These are phyloP conservation scores for Coriaria nepalensis DNA, from an alignment of 306 rosid genomes.

Conservation along the genomic window DNA sequence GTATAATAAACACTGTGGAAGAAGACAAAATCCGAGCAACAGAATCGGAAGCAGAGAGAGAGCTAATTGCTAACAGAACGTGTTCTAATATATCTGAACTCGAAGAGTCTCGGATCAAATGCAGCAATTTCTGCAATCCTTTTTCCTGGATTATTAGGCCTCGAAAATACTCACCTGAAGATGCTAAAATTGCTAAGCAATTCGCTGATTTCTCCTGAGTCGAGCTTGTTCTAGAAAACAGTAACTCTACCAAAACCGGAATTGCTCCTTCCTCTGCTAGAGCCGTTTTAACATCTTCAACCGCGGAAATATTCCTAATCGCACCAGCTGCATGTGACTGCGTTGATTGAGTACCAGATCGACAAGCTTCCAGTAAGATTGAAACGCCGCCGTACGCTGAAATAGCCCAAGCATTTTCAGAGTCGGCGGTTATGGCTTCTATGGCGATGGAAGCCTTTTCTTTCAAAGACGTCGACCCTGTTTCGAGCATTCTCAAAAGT, in stretches of 20 bases:
- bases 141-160: conserved; percentile 28
- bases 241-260: conserved; percentile 28
- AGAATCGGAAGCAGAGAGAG: conserved; percentile 30
- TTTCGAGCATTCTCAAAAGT: conserved; percentile 27
- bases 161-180: conserved; percentile 38
- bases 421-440: conserved; percentile 32
- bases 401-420: conserved; percentile 46
- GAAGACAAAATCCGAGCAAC: conserved; percentile 23
- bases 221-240: conserved; percentile 21
- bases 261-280: conserved; percentile 43
- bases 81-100: conserved; percentile 26
- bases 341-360: conserved; percentile 33
- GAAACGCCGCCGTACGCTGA: conserved; percentile 43
- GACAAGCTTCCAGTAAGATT: conserved; percentile 30
- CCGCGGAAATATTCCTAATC: conserved; percentile 25
- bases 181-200: conserved; percentile 26
- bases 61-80: conserved; percentile 25
- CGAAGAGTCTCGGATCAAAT: conserved; percentile 30
- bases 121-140: conserved; percentile 34
- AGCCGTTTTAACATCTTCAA: conserved; percentile 26
- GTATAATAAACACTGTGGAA: conserved; percentile 28
- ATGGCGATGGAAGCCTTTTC: conserved; percentile 40
- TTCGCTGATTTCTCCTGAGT: conserved; percentile 35
- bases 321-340: conserved; percentile 35
- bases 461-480: conserved; percentile 21